Evolutionary conservation across 495 filamentous ascomycete genomes (phyloP), one percentile per base, ranked within the genome.

Genomic region (Aspergillus asperescens): DNA sequence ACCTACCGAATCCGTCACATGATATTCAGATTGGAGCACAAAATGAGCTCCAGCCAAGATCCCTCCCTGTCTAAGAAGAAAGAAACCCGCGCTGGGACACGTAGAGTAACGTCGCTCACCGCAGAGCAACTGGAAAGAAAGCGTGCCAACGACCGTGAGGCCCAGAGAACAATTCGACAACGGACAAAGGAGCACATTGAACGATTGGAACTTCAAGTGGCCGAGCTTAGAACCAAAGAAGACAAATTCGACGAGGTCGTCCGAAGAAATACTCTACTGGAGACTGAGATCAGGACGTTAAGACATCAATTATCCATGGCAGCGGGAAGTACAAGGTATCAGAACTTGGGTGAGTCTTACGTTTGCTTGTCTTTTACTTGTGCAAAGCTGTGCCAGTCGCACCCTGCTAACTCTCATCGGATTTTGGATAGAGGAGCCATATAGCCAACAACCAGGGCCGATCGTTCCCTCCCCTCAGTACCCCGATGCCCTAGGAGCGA

Each of bases 111-210:
- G 5, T 75, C 76, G 2, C 65, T 84, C 43, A 79, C 78, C 5
- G 72, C 75, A 20, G 80, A 80, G 35, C 80, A 84, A 56, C 67
- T 84, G 20, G 81, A 84, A 50, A 70, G 81, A 39, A 84, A 84
- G 57, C 75, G 81, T 46, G 80, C 79, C 43, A 82, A 82, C 62
- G 81, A 84, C 55, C 77, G 81, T 39, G 81, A 84, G 58, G 80
- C 81, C 24, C 81, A 84, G 55, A 70, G 80, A 52, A 78, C 77
- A n/a, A 84, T 82, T 53, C 77, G 80, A 16, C 77, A 80, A 52
- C 65, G 80, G 41, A 82, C 77, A 24, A 82, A 78, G 46, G 77
- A 79, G 45, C 78, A 79, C 57, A 82, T 83, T 50, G 80, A 83
- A 35, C 63, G 62, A 13, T 66, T 83, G 8, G 75, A 81, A 58